phyloP scores from a whole-genome alignment of 345 rosid species.

The Murraya koenigii region DNA sequence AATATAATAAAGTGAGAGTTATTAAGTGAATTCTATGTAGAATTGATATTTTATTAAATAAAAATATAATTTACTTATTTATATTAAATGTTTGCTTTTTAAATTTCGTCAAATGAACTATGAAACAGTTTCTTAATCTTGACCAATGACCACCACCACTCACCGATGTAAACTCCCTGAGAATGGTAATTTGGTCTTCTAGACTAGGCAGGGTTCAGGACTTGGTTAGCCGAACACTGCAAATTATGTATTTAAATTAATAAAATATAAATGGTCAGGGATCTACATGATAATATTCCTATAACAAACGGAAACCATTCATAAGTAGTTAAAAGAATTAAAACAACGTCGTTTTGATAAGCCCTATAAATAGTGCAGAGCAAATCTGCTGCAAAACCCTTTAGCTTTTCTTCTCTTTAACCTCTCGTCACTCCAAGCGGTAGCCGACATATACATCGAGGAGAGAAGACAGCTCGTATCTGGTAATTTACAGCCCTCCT shows the following conservation, averaged over 20 bases:
- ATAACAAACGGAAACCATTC: no score
- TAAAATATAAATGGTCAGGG: not conserved
- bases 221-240: not conserved
- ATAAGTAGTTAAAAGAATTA: no score
- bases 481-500: not conserved
- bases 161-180: no score
- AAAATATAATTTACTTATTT: no score
- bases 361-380: not conserved
- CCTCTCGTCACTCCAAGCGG: not conserved
- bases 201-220: not conserved
- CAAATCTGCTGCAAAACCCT: fast-evolving
- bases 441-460: not conserved
- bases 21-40: no score
- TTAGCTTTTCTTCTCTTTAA: not conserved
- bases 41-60: no score
- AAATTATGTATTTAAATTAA: not conserved
- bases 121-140: no score
- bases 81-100: no score
- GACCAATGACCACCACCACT: no score
- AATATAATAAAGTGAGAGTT: no score
- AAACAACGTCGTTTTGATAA: not conserved
- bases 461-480: not conserved
- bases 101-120: no score
- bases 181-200: no score
- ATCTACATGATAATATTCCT: not conserved